Percentiles rank a stretch among this genome's conserved stretches.
These are phyloP conservation scores for Fusarium veterinarium DNA, from an alignment of 2,329 filamentous ascomycete genomes.

Conservation along the genomic window DNA sequence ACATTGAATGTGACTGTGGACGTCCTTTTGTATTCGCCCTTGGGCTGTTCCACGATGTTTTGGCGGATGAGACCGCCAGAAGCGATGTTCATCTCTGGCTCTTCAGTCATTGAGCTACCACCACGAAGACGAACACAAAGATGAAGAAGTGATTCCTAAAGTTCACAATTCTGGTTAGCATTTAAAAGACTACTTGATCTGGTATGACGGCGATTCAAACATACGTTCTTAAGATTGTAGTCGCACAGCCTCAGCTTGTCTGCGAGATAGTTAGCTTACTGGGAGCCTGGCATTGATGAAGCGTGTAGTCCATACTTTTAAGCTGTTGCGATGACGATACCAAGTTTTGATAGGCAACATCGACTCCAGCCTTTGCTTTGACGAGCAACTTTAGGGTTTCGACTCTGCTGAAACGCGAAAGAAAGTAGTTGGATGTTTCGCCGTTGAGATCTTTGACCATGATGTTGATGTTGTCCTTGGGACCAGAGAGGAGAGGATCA, in stretches of 20 bases:
- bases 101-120: not conserved
- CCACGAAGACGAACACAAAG: not conserved
- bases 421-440: not conserved
- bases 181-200: too few relatives aligned
- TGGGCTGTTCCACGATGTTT: not conserved
- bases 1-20: not conserved
- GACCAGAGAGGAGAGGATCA: not conserved
- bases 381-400: not conserved
- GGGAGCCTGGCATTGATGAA: too few relatives aligned
- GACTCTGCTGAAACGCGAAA: not conserved
- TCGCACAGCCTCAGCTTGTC: not conserved
- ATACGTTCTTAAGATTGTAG: not conserved
- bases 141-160: not conserved
- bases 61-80: constrained; percentile 3
- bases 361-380: not conserved
- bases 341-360: not conserved
- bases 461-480: not conserved
- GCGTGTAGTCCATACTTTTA: not conserved
- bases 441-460: not conserved
- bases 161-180: not conserved
- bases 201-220: not conserved
- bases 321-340: not conserved
- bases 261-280: not conserved
- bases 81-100: not conserved
- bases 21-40: not conserved